A percentile compares a stretch with the other conserved stretches of the same genome.
These are phyloP conservation scores for Salix suchowensis DNA, from an alignment of 345 rosid species.

Conservation along the genomic window DNA sequence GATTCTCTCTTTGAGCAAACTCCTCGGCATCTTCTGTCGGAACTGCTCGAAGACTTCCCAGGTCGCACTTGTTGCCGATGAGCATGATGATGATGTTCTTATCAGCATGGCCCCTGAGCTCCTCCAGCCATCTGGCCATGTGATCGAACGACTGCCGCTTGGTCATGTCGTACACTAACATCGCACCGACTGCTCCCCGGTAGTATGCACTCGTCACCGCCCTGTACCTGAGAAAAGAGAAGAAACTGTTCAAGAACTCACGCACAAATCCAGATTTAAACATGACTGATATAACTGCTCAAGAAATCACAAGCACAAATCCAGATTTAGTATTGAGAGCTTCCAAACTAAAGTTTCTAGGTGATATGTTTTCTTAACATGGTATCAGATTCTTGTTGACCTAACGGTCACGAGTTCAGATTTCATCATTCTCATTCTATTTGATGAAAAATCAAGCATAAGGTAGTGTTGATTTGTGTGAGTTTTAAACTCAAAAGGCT, in stretches of 20 bases:
- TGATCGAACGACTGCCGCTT: conserved; percentile 82
- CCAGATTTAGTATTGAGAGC: no score
- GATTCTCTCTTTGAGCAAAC: conserved; percentile 80
- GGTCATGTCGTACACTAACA: conserved; percentile 82
- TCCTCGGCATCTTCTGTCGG: conserved; percentile 78
- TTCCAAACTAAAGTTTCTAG: no score
- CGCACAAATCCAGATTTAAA: background rate
- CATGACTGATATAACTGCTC: no score
- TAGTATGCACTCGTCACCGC: conserved; percentile 86
- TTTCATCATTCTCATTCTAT: no score
- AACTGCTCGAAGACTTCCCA: conserved; percentile 70
- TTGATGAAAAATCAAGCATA: no score
- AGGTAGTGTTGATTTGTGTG: no score
- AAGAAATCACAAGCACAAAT: no score
- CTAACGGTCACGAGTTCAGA: no score
- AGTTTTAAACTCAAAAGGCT: no score
- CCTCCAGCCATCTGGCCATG: conserved; percentile 83
- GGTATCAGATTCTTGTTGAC: no score
- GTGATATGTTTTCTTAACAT: no score
- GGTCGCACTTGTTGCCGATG: conserved; percentile 72
- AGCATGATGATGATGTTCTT: conserved; percentile 81
- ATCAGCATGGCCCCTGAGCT: conserved; percentile 75
- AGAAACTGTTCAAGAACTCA: background rate
- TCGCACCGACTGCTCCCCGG: conserved; percentile 79
- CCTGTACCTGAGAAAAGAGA: conserved; percentile 51